Conservation (phyloP, 179 eudicot genomes). For the Drosera spatulata region DNA sequence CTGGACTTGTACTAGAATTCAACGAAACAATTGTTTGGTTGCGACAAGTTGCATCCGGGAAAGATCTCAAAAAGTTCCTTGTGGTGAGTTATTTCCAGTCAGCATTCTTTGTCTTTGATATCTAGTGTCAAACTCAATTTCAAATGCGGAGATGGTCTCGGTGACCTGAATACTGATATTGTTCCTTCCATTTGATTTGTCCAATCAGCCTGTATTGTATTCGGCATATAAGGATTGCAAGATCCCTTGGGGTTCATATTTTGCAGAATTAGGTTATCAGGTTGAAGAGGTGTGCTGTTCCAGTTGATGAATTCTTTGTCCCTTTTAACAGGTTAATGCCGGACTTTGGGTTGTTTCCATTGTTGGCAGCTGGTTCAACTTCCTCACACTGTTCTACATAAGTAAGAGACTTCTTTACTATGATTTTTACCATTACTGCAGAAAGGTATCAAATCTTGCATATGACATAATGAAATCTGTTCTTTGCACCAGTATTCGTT, state of each 20-base stretch:
- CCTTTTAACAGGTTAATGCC: slow-evolving; percentile 35
- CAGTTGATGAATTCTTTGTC: not conserved
- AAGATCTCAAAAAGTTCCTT: slow-evolving; percentile 53
- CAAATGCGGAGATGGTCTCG: too few relatives aligned
- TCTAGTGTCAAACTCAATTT: too few relatives aligned
- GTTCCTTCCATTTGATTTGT: too few relatives aligned
- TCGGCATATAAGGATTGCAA: not conserved
- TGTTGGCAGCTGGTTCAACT: slow-evolving; percentile 55
- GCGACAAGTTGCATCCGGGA: slow-evolving; percentile 50
- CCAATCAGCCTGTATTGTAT: too few relatives aligned
- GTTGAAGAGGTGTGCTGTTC: too few relatives aligned
- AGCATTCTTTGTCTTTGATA: not conserved
- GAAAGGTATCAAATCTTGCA: not conserved
- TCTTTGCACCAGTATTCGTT: slow-evolving; percentile 39
- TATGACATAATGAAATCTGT: not conserved
- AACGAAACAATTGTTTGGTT: slow-evolving; percentile 32
- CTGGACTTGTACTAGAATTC: slow-evolving; percentile 29
- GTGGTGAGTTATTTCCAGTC: slow-evolving; percentile 24
- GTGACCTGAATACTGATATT: too few relatives aligned
- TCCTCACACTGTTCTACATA: slow-evolving; percentile 60
- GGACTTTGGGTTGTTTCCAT: slow-evolving; percentile 52
- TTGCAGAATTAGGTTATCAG: too few relatives aligned
- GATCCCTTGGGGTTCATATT: not conserved
- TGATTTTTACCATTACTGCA: not conserved
- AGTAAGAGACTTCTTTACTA: slow-evolving; percentile 17